These are phyloP conservation scores for Talaromyces rugulosus DNA, from an alignment of 2,329 filamentous ascomycete genomes.

Conservation along the genomic window DNA sequence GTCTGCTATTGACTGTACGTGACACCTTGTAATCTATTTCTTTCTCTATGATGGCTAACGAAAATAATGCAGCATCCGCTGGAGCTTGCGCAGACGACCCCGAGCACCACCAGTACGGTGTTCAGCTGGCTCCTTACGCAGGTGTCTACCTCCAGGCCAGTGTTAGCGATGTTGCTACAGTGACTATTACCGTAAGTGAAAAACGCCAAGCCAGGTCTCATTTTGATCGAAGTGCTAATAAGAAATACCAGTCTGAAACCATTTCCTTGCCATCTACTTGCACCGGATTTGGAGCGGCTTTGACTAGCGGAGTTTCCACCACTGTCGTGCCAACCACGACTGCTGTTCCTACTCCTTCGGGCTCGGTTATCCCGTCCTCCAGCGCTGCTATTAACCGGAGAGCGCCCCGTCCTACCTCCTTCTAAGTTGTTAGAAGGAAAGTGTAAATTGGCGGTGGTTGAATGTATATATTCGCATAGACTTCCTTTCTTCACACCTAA, in stretches of 20 bases:
- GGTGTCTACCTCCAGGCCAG: conserved; percentile 4
- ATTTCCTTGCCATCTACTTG: conserved; percentile 7
- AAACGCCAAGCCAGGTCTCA: neutral
- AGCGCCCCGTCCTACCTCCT: neutral
- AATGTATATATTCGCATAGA: neutral
- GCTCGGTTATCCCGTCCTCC: neutral
- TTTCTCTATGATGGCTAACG: neutral
- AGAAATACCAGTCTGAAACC: conserved; percentile 4
- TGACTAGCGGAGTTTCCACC: neutral
- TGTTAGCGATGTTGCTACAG: neutral
- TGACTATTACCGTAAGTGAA: conserved; percentile 8
- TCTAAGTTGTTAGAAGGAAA: neutral
- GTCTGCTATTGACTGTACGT: conserved; percentile 9
- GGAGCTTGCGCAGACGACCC: conserved; percentile 6
- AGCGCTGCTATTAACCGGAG: neutral
- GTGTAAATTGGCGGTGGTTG: neutral
- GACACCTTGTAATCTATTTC: neutral
- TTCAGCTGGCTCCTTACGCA: conserved; percentile 5
- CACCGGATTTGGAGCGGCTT: conserved; percentile 5
- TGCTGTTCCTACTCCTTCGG: neutral
- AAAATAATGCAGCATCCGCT: neutral
- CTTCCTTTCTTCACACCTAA: neutral
- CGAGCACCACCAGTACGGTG: conserved; percentile 5
- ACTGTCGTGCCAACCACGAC: neutral
- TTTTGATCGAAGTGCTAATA: too few species aligned